Base-by-base conservation (phyloP, 2,329 filamentous ascomycete species). In the Aspergillus pseudotamarii region DNA sequence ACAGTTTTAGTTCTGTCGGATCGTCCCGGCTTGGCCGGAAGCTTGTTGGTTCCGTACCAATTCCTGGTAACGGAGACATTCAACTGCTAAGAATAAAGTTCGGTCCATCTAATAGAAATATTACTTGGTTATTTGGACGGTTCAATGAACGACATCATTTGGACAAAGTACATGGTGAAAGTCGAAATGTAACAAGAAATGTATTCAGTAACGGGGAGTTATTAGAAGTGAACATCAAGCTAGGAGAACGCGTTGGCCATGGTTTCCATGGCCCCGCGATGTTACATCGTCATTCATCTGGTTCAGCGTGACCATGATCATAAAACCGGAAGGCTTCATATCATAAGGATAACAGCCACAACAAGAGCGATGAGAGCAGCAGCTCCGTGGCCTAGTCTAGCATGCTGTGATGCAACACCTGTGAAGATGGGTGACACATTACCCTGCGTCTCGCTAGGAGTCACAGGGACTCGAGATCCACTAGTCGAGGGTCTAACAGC, bases 1-100 rank as follows among this genome's bases (percentile, higher is more conserved):
- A 54, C 51, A 38, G 30, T 16, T 30, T 54, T 57, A 38, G 54
- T 23, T 54, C 60, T 30, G 26, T 63, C 65, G 67, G 68, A 57
- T 66, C 62, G 64, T 66, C 63, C 68, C 68, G 68, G 61, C 68
- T 70, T 69, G 68, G 68, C 67, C 62, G 57, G 38, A 58, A 68
- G 65, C 66, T 70, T 66, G 51, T 34, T 43, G 38, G 19, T 41
- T n/a, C 16, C 3, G 38, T 41, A 41, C 38, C 16, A 41, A 41
- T n/a, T 41, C 38, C 38, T 8, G 38, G 16, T 41, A 41, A 41
- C 6, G 14, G 19, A n/a, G 38, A 41, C 38, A 41, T 41, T n/a
- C 16, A 6, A 41, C n/a, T 41, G 2, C 36, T 19, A 41, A 41
- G 36, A 41, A 41, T 41, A 6, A 19, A 16, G 14, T 28, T n/a